phyloP scores from a whole-genome alignment of 2,329 filamentous ascomycete genomes.

The Pseudocercospora fijiensis region DNA sequence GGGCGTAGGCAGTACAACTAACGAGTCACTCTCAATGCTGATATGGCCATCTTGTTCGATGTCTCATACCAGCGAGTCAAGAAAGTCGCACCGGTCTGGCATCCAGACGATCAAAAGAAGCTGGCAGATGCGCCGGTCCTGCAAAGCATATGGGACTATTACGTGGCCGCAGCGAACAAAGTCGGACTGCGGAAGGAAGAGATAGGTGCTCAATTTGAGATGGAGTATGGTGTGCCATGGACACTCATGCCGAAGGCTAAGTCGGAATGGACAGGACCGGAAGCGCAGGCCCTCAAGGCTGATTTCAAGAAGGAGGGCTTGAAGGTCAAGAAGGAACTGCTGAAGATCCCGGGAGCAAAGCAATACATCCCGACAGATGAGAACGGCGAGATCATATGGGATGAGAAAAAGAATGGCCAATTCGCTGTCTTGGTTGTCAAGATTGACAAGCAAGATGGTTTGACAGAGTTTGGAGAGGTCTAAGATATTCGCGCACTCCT shows the following conservation, averaged over 20 bases:
- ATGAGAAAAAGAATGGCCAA: not conserved
- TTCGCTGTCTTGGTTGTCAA: not conserved
- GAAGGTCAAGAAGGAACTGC: not conserved
- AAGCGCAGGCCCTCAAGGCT: not conserved
- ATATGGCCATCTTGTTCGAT: not conserved
- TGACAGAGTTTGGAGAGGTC: not conserved
- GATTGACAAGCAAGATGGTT: not conserved
- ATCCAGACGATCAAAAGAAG: not conserved
- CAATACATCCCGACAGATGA: not conserved
- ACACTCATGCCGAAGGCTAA: not conserved
- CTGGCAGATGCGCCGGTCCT: not conserved
- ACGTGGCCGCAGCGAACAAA: not conserved
- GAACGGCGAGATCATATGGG: not conserved
- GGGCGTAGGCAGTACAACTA: not conserved
- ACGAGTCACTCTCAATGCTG: not conserved
- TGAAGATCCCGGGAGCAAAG: not conserved
- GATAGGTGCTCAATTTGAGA: not conserved
- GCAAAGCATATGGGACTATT: not conserved
- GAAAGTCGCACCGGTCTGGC: not conserved
- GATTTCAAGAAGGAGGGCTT: not conserved
- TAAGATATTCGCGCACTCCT: not conserved
- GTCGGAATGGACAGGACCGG: not conserved
- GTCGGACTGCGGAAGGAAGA: not conserved
- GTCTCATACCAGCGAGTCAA: not conserved
- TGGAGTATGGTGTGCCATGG: not conserved